Conservation (phyloP, 1,139 yeast genomes). For the Lodderomyces jiufengensis region DNA sequence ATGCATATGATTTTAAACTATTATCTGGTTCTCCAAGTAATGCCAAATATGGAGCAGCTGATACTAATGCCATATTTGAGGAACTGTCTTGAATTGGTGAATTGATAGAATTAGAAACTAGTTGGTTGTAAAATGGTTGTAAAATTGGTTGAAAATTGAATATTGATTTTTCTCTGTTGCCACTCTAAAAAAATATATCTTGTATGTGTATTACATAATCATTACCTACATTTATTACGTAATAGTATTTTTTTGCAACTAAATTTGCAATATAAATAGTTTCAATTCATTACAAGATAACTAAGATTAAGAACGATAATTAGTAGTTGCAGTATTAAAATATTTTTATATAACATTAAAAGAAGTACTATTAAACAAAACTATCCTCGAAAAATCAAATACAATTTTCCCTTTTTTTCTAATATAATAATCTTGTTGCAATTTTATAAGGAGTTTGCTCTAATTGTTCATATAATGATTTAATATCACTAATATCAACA, state of each 20-base stretch:
- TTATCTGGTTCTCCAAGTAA: constrained; percentile 79
- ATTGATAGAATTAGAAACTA: not conserved
- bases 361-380: constrained; percentile 1
- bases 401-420: constrained; percentile 16
- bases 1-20: constrained; percentile 77
- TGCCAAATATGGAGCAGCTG: constrained; percentile 90
- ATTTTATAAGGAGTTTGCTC: constrained; percentile 90
- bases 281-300: too few relatives aligned
- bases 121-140: too few relatives aligned
- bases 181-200: not conserved
- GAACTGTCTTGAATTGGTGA: not conserved
- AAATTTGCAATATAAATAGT: too few relatives aligned
- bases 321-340: not conserved
- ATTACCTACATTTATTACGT: too few relatives aligned
- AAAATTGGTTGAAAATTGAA: too few relatives aligned
- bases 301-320: too few relatives aligned
- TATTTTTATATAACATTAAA: too few relatives aligned
- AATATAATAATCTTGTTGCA: constrained; percentile 86
- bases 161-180: constrained; percentile 2
- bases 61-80: constrained; percentile 54
- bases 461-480: constrained; percentile 77
- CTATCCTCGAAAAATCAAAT: too few relatives aligned
- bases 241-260: too few relatives aligned
- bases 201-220: not conserved
- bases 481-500: constrained; percentile 79